phyloP scores from a whole-genome alignment of 306 rosid genomes.

The Lotus japonicus region DNA sequence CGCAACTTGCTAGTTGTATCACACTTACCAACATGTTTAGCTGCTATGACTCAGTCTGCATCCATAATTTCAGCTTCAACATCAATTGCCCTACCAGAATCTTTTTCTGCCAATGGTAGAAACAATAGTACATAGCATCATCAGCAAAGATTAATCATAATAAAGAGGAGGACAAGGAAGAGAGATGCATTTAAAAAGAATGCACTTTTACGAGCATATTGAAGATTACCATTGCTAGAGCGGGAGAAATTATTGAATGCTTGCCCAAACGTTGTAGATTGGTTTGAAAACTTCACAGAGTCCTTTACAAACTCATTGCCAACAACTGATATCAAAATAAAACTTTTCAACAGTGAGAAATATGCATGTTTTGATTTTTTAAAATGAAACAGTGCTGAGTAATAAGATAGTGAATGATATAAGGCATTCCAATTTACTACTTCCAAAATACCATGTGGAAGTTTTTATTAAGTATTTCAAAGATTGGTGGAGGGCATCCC shows the following conservation, averaged over 20 bases:
- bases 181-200: not conserved
- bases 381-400: not conserved
- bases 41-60: conserved; percentile 52
- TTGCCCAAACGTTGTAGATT: conserved; percentile 74
- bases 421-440: not conserved
- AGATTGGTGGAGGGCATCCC: not conserved
- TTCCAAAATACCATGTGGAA: not conserved
- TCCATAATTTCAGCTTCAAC: conserved; percentile 92
- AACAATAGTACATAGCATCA: not conserved
- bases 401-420: not conserved
- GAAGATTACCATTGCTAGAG: conserved; percentile 54
- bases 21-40: conserved; percentile 27
- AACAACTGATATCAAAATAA: conserved; percentile 48
- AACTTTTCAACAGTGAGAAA: conserved; percentile 17
- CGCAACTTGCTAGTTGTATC: not conserved
- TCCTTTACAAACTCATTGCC: conserved; percentile 84
- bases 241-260: conserved; percentile 63
- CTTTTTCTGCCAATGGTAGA: conserved; percentile 48
- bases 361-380: not conserved
- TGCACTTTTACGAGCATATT: not conserved
- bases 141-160: not conserved
- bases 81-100: conserved; percentile 60
- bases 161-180: not conserved
- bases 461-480: not conserved
- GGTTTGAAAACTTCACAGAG: conserved; percentile 67